Conservation (phyloP, 371 early-diverging fungal species). For the Circinella umbellata region DNA sequence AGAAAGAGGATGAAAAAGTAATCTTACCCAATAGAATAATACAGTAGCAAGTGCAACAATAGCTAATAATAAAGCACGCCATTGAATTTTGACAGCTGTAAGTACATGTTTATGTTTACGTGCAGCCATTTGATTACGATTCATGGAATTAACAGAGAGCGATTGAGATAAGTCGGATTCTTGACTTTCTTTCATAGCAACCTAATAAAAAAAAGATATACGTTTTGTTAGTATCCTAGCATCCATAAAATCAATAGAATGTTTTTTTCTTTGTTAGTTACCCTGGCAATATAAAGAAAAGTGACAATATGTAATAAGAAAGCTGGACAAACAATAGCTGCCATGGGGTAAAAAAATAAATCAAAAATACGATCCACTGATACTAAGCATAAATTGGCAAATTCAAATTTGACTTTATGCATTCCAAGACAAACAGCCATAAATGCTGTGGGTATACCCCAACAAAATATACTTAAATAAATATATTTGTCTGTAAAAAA, state of each 20-base stretch:
- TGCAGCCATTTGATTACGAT: conserved; percentile 41
- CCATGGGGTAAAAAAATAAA: conserved; percentile 67
- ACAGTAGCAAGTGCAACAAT: conserved; percentile 52
- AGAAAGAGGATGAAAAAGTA: background rate
- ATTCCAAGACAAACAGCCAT: conserved; percentile 52
- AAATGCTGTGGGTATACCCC: conserved; percentile 61
- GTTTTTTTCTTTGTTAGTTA: conserved; percentile 4
- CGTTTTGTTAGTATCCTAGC: background rate
- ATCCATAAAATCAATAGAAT: background rate
- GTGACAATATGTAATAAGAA: conserved; percentile 64
- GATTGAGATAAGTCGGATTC: conserved; percentile 61
- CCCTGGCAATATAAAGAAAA: conserved; percentile 65
- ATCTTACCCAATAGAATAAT: conserved; percentile 55
- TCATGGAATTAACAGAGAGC: conserved; percentile 32
- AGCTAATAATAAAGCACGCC: conserved; percentile 70
- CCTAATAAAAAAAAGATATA: conserved; percentile 13
- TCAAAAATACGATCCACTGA: conserved; percentile 53
- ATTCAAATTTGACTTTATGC: conserved; percentile 61
- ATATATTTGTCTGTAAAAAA: conserved; percentile 61
- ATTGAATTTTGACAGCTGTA: conserved; percentile 68
- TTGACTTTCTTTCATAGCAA: conserved; percentile 49
- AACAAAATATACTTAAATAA: conserved; percentile 59
- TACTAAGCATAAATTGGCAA: conserved; percentile 65
- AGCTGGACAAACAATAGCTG: conserved; percentile 60
- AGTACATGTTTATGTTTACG: conserved; percentile 61